Evolutionary conservation across 768 basidiomycete species (phyloP).

Genomic region (Pleurotus platypus): DNA sequence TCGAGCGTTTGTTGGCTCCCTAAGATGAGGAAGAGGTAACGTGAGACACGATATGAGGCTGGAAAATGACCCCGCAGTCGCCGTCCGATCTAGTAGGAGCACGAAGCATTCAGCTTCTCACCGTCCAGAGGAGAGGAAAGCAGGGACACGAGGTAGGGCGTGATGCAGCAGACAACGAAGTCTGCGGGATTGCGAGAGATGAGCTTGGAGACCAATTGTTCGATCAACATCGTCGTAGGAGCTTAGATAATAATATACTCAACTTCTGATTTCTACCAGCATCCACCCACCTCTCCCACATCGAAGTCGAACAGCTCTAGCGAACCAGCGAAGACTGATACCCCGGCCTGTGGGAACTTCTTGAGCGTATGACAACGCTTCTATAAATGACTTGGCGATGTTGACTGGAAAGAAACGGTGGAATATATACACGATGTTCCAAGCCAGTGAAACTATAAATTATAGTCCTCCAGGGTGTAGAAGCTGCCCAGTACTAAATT

Average conservation of each 20-base stretch:
- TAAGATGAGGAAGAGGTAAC: neutral
- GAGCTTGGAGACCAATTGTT: too few relatives aligned
- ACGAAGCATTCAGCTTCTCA: neutral
- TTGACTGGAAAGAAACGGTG: neutral
- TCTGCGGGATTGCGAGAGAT: too few relatives aligned
- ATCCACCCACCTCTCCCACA: too few relatives aligned
- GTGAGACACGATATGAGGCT: neutral
- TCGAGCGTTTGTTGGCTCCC: neutral
- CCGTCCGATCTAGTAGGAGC: conserved; percentile 4
- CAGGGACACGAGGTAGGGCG: too few relatives aligned
- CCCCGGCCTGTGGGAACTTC: neutral
- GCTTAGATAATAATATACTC: too few relatives aligned
- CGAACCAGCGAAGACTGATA: too few relatives aligned
- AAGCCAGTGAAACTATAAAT: conserved; percentile 6
- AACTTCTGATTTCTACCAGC: too few relatives aligned
- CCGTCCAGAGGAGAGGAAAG: neutral
- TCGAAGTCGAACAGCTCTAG: too few relatives aligned
- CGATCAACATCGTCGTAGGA: too few relatives aligned
- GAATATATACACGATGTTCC: conserved; percentile 4
- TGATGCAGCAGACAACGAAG: too few relatives aligned
- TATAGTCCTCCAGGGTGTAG: neutral
- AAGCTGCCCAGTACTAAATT: neutral
- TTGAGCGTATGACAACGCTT: neutral
- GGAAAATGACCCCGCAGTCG: neutral
- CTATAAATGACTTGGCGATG: neutral